Evolutionary conservation across 2,329 filamentous ascomycete genomes (phyloP).

Genomic region (Thermothelomyces thermophilus): DNA sequence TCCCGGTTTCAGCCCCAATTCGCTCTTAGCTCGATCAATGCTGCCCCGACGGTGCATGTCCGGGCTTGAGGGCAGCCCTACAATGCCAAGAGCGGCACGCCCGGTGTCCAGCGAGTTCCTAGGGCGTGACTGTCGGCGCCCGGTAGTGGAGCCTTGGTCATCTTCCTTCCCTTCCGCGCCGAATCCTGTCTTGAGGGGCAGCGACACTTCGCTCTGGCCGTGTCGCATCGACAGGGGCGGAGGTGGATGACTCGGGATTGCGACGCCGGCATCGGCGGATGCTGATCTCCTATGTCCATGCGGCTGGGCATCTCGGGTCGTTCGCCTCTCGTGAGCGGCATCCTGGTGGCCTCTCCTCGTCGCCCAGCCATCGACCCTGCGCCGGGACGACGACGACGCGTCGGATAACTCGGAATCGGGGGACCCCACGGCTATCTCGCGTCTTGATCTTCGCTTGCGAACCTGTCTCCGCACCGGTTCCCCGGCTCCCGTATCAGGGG

Average conservation of each 20-base stretch:
- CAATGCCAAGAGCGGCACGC: not conserved
- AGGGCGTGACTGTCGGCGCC: not conserved
- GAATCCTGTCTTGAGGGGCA: not conserved
- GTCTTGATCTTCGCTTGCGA: slow-evolving; percentile 4
- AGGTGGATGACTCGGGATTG: not conserved
- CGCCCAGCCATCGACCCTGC: not conserved
- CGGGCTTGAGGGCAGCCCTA: slow-evolving; percentile 18
- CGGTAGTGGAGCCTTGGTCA: not conserved
- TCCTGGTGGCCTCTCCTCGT: not conserved
- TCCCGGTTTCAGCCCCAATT: not conserved
- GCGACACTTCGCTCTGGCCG: slow-evolving; percentile 8
- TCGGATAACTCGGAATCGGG: slow-evolving; percentile 12
- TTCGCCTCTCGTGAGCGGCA: not conserved
- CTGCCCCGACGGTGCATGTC: slow-evolving; percentile 17
- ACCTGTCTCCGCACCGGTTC: not conserved
- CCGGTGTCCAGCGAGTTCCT: slow-evolving; percentile 5
- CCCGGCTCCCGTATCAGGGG: not conserved
- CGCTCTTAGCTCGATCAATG: slow-evolving; percentile 10
- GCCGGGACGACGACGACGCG: not conserved
- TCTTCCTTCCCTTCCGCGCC: slow-evolving; percentile 3
- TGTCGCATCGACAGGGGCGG: slow-evolving; percentile 1
- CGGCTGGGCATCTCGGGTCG: not conserved
- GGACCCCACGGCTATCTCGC: not conserved
- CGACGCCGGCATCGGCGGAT: slow-evolving; percentile 13
- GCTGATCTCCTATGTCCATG: slow-evolving; percentile 9